Evolutionary conservation across 2,329 filamentous ascomycete genomes (phyloP).

Genomic region (Penicillium concentricum): DNA sequence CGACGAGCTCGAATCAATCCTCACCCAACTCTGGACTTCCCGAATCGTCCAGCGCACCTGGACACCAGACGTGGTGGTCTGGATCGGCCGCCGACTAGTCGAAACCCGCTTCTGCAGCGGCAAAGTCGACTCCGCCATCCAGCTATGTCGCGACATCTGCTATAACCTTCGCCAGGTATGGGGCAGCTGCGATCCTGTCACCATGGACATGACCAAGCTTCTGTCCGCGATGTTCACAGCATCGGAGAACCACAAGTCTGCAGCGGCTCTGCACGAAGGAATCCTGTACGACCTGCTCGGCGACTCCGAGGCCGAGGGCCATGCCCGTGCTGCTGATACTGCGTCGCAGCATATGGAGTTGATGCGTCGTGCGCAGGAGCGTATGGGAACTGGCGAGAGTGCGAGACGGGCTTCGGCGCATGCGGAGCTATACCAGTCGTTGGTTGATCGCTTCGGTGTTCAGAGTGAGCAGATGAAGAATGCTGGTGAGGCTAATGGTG

Average conservation of each 20-base stretch:
- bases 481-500: slow-evolving; percentile 21
- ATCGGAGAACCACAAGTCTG: slow-evolving; percentile 31
- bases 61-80: slow-evolving; percentile 48
- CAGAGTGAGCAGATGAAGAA: slow-evolving; percentile 23
- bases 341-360: slow-evolving; percentile 34
- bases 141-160: slow-evolving; percentile 54
- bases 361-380: slow-evolving; percentile 28
- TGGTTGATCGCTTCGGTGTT: slow-evolving; percentile 31
- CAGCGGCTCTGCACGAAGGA: slow-evolving; percentile 32
- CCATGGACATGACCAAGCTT: slow-evolving; percentile 51
- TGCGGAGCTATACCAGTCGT: slow-evolving; percentile 26
- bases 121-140: slow-evolving; percentile 44
- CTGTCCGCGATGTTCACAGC: slow-evolving; percentile 52
- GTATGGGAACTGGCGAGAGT: slow-evolving; percentile 17
- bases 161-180: slow-evolving; percentile 57
- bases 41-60: slow-evolving; percentile 48
- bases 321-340: slow-evolving; percentile 22
- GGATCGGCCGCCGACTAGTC: slow-evolving; percentile 54
- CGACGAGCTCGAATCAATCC: slow-evolving; percentile 39
- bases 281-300: slow-evolving; percentile 30
- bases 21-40: slow-evolving; percentile 49
- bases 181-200: slow-evolving; percentile 49
- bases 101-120: slow-evolving; percentile 53
- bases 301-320: slow-evolving; percentile 22
- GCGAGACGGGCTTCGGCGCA: slow-evolving; percentile 21